Evolutionary conservation across 202 grass and related monocot species (phyloP).

Genomic region (Carex sylvatica): DNA sequence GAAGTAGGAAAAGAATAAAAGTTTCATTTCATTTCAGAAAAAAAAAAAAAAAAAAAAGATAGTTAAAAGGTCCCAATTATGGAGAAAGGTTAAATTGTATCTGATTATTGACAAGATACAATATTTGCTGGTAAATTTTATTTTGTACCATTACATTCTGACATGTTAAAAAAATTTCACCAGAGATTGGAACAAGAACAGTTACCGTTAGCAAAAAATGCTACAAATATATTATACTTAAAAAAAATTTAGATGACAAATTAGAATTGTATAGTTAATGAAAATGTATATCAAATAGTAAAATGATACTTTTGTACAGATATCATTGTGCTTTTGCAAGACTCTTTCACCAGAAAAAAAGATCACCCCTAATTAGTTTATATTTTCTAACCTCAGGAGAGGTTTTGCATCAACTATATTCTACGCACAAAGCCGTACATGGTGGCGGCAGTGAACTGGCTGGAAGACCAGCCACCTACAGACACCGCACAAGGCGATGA

Average conservation of each 20-base stretch:
- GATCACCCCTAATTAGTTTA: neutral
- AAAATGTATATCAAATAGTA: neutral
- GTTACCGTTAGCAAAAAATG: neutral
- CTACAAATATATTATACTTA: neutral
- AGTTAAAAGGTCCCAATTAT: neutral
- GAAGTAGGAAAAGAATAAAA: neutral
- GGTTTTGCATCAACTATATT: constrained; percentile 55
- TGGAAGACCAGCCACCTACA: constrained; percentile 64
- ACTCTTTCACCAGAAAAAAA: neutral
- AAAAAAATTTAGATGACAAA: neutral
- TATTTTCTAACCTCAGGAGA: constrained; percentile 31
- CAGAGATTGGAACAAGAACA: neutral
- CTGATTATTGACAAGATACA: neutral
- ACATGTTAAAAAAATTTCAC: neutral
- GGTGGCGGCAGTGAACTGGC: constrained; percentile 72
- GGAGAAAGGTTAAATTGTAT: neutral
- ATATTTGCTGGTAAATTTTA: neutral
- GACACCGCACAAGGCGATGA: constrained; percentile 38
- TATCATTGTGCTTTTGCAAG: constrained; percentile 9
- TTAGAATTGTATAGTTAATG: neutral
- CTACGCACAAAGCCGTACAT: constrained; percentile 66
- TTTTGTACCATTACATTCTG: neutral
- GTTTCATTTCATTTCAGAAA: neutral
- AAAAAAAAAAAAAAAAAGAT: neutral
- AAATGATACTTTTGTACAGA: neutral